Percentiles rank a stretch among this genome's conserved stretches.
phyloP scores from a whole-genome alignment of 164 flowering plant genomes.

The Annona squamosa region DNA sequence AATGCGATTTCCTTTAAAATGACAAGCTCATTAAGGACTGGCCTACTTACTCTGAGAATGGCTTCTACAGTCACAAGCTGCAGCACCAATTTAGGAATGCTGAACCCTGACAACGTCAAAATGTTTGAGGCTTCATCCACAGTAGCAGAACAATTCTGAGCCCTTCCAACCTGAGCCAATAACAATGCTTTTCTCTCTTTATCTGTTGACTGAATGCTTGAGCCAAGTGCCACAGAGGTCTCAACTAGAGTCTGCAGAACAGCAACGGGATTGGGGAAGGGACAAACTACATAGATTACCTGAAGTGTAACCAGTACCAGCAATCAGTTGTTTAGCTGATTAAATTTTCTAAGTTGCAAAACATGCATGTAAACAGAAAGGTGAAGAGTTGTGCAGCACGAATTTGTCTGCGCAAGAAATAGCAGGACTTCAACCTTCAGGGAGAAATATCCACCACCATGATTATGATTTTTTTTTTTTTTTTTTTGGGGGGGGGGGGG shows the following conservation, averaged over 20 bases:
- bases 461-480: too few relatives aligned
- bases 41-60: conserved; percentile 72
- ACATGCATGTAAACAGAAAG: not conserved
- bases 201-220: conserved; percentile 48
- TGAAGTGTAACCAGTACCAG: conserved; percentile 13
- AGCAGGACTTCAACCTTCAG: too few relatives aligned
- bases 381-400: too few relatives aligned
- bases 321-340: not conserved
- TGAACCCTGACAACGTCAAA: conserved; percentile 69
- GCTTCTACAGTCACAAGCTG: conserved; percentile 89
- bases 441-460: too few relatives aligned
- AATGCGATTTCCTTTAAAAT: conserved; percentile 91
- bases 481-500: too few relatives aligned
- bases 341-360: not conserved
- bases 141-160: conserved; percentile 59
- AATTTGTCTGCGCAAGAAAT: too few relatives aligned
- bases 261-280: conserved; percentile 83
- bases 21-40: conserved; percentile 63
- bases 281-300: conserved; percentile 97
- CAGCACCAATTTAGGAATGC: conserved; percentile 72
- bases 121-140: conserved; percentile 80
- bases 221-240: conserved; percentile 74
- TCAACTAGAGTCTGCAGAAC: conserved; percentile 76
- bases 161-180: conserved; percentile 69
- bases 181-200: conserved; percentile 64